Base-by-base conservation (phyloP, 805 yeast genomes). In the Ogataea saltuana region DNA sequence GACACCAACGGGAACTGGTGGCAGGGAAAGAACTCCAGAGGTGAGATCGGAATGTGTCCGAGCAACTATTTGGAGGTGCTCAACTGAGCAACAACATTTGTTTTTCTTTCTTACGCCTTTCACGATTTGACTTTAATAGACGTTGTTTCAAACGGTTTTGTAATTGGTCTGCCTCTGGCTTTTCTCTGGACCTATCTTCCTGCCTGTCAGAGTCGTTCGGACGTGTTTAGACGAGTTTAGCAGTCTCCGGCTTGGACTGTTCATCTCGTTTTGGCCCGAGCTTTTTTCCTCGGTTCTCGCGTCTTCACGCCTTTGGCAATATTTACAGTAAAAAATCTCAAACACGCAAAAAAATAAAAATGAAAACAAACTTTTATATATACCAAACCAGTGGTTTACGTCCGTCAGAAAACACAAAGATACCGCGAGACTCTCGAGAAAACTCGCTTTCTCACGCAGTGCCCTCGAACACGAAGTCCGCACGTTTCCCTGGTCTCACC, bases 1-100 rank as follows among this genome's bases (percentile, higher is more conserved):
- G 97, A 91, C 59, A 88, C 88, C 44, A 86, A 86, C 52, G 97
- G 97, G 34, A 83, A 95, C 68, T 91, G 99, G 99, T 91, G 98
- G 98, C 96, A 89, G 68, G 97, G 96, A 30, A 80, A 85, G 63
- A 79, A 90, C 59, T 74, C 84, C 7, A 85, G 80, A 54, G 99
- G 99, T 25, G 93, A 89, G 63, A 85, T 88, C 33, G 99, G 98
- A 53, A 91, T 91, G 57, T 89, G 96, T 65, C 98, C 99, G 39
- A 84, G 95, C 56, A 93, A 91, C 65, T 91, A 91, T 60, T 90
- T 91, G 36, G 87, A 87, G 64, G 71, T 89, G 48, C 68, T 84
- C 44, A 81, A 75, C 11, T 56, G 29, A 38, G 10, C 15, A n/a
- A 29, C 31, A n/a, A n/a, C 35, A 19, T 28, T 29, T 37, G 16